Evolutionary conservation across 108 stramenopile species (phyloP), one percentile per base, ranked within the genome.

Genomic region (Stephanodiscus minutulus): DNA sequence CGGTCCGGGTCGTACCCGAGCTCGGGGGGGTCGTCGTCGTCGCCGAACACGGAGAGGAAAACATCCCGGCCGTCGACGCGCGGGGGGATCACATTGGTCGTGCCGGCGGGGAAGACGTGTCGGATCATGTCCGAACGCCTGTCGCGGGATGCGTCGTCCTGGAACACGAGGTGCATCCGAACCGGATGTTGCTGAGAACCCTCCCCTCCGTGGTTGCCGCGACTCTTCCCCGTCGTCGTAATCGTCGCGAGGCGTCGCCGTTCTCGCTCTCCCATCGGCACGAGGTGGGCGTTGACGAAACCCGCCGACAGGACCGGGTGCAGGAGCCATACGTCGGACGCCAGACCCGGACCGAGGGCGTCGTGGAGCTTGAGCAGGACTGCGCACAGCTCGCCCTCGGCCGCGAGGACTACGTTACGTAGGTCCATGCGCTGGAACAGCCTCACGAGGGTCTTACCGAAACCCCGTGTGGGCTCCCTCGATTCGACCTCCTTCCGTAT

Each of bases 361-460:
- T 62, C 33, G 55, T 73, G 70, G 7, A 84, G 27, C 46, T 79
- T 84, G 61, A 81, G 76, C 5, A 75, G 39, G 0, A 84, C 6
- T 5, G 44, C 17, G 33, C 76, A 81, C 8, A 81, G 46, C 11
- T 84, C 75, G 22, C 79, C 75, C 35, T 54, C 37, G 20, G 84
- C 77, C 29, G 78, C 74, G 36, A 79, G 20, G 3, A 54, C 64
- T 12, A 67, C 80, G 57, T 79, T 46, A 33, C 46, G 29, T 3
- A 85, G 41, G 18, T 57, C 13, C 22, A 85, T 59, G 15, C 78
- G 67, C 52, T 85, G 69, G 5, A 85, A 63, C 64, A 82, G 39
- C 4, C 78, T 77, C 0, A 85, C 54, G 20, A 85, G 33, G 11
- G 44, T 49, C 61, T 65, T 72, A 13, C 84, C 80, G 53, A 85